Evolutionary conservation across 2,329 filamentous ascomycete genomes (phyloP), one percentile per base, ranked within the genome.

Genomic region (Phoma sp.): DNA sequence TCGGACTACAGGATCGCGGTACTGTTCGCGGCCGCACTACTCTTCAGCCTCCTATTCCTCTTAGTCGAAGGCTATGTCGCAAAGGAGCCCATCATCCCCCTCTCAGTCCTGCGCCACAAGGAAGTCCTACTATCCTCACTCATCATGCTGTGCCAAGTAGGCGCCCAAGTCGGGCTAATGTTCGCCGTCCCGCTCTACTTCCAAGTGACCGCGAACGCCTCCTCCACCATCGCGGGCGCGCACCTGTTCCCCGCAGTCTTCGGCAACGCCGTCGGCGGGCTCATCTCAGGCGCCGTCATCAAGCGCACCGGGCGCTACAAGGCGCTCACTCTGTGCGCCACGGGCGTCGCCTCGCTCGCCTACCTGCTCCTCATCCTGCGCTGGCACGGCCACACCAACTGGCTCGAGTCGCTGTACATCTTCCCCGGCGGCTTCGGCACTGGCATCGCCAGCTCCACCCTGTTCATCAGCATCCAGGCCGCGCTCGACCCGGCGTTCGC

Each of bases 131-230:
- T 80, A 1, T 80, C 82, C 0, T 85, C 84, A 52, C 53, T 82
- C 0, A 81, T 86, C 33, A 77, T 79, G 22, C 74, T 76, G 2
- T 72, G 83, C 0, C 86, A 89, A 57, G 73, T 77, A 0, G 78
- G 80, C 1, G 83, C 85, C 0, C 88, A 90, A 62, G 70, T 85
- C 7, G 82, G 80, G 73, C 78, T 86, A 66, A 86, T 89, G 83
- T 87, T 86, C 48, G 81, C 82, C 0, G 81, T 90, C 0, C 88
- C 88, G 0, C 71, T 90, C 0, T 90, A 90, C 72, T 91, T 90
- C 59, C 85, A 89, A 52, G 82, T 88, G 1, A 87, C 86, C 0
- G 75, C 81, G 4, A 75, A 78, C 0, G 81, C 80, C 2, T 85
- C 83, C 0, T 85, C 82, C 39, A 85, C 86, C 0, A 73, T 77